phyloP scores from a whole-genome alignment of 1,139 yeast genomes.

The Blastobotrys serpentis region DNA sequence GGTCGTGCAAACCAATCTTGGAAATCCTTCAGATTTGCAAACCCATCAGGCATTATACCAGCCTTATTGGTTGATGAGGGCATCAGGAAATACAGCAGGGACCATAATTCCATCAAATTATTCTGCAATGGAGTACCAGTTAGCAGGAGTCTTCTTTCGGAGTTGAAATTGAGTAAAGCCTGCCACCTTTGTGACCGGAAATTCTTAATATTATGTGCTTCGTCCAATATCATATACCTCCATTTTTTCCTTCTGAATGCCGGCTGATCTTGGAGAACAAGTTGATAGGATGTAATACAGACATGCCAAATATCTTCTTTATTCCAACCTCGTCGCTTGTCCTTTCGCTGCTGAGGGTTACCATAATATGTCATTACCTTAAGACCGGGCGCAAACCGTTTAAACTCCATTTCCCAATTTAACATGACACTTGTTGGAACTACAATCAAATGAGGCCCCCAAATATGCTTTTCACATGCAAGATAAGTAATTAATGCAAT shows the following conservation, averaged over 20 bases:
- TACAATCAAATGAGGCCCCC: constrained; percentile 98
- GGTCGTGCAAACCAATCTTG: constrained; percentile 99
- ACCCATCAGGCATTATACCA: constrained; percentile 85
- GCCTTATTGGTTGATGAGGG: constrained; percentile 73
- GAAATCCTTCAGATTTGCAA: constrained; percentile 92
- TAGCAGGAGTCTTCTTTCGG: constrained; percentile 78
- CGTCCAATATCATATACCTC: constrained; percentile 97
- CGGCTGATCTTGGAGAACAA: constrained; percentile 94
- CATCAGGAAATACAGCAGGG: constrained; percentile 89
- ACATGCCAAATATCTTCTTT: constrained; percentile 95
- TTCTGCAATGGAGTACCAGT: constrained; percentile 97
- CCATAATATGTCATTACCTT: constrained; percentile 96
- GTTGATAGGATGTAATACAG: constrained; percentile 93
- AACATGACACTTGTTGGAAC: constrained; percentile 99
- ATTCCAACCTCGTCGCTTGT: constrained; percentile 96
- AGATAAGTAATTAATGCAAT: constrained; percentile 81
- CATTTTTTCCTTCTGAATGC: constrained; percentile 89
- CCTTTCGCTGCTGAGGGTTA: constrained; percentile 95
- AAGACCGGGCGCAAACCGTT: constrained; percentile 97
- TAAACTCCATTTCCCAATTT: constrained; percentile 99
- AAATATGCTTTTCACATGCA: constrained; percentile 88
- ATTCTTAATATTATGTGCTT: constrained; percentile 96
- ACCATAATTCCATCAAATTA: constrained; percentile 91
- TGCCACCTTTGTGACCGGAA: constrained; percentile 97
- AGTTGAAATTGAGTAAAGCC: constrained; percentile 87